Evolutionary conservation across 352 stramenopile species (phyloP), one percentile per base, ranked within the genome.

Genomic region (Globisporangium canariense): DNA sequence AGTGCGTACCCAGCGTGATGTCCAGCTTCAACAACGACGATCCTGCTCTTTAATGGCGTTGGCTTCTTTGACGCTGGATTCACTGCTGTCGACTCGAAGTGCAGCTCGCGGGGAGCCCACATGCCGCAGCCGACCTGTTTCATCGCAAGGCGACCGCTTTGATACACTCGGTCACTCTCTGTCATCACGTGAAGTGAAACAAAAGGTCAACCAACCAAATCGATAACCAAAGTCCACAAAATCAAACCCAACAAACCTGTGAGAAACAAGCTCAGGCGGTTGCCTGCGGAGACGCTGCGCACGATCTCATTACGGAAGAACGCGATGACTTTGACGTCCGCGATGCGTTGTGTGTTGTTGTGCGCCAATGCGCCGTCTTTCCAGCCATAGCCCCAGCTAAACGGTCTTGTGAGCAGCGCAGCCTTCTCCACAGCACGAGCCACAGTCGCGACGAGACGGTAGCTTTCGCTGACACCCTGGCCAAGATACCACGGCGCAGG

Each of bases 261-360:
- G 25, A 89, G 78, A 60, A 91, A 89, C 30, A 91, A 58, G 64
- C 82, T 91, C 18, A 88, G 52, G 3, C 76, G 73, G 52, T 87
- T 70, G 28, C 82, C 82, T 6, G 82, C 78, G 0, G 82, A 83
- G 8, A 82, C 69, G 20, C 70, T 69, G 22, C 71, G 63, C 59
- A 86, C 40, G 16, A 73, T 67, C n/a, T 71, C 45, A 1, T 66
- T 69, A 4, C 77, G 71, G 16, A 89, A 88, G 18, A 63, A 57
- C 18, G 74, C 55, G 22, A 89, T 46, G 6, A 45, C 28, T 55
- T 82, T 84, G 43, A 81, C 68, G 32, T 45, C 13, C 9, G 64
- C 69, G 1, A 69, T 34, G 1, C 57, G 30, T 20, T 68, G 60
- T 28, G 75, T 79, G 25, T 70, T 74, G 38, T 72, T 62, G 41